These are phyloP conservation scores for Colletotrichum sp. DNA, from an alignment of 2,329 filamentous ascomycete genomes.

Conservation along the genomic window DNA sequence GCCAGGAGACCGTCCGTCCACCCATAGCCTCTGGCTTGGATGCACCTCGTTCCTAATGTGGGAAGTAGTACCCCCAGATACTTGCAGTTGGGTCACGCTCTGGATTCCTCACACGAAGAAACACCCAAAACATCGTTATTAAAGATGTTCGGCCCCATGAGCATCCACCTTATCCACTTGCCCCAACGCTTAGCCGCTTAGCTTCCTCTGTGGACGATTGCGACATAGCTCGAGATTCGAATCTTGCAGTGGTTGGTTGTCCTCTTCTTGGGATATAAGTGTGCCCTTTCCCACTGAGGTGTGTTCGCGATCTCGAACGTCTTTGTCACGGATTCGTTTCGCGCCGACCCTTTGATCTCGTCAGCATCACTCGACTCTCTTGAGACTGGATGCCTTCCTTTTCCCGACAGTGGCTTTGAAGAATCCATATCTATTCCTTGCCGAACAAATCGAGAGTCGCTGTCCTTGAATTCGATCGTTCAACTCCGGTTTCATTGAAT, in stretches of 20 bases:
- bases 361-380: not conserved
- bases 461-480: not conserved
- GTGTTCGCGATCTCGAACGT: not conserved
- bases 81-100: conserved; percentile 13
- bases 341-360: not conserved
- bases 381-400: not conserved
- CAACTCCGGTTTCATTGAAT: not conserved
- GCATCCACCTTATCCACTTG: conserved; percentile 19
- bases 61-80: conserved; percentile 13
- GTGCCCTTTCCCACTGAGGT: not conserved
- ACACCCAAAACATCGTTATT: conserved; percentile 10
- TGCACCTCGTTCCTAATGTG: conserved; percentile 19
- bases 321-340: not conserved
- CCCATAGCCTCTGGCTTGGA: conserved; percentile 5
- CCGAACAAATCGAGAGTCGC: too few species aligned
- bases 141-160: conserved; percentile 7
- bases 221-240: conserved; percentile 12
- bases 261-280: conserved; percentile 3
- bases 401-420: not conserved
- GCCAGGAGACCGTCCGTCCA: not conserved
- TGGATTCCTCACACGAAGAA: conserved; percentile 6
- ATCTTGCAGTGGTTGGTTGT: not conserved
- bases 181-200: conserved; percentile 11
- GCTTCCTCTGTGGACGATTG: conserved; percentile 8
- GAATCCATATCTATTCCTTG: not conserved